Percentiles rank a stretch among this genome's conserved stretches.
Conservation (phyloP, 176 grass and related monocot genomes). For the Miscanthus lutarioriparius region DNA sequence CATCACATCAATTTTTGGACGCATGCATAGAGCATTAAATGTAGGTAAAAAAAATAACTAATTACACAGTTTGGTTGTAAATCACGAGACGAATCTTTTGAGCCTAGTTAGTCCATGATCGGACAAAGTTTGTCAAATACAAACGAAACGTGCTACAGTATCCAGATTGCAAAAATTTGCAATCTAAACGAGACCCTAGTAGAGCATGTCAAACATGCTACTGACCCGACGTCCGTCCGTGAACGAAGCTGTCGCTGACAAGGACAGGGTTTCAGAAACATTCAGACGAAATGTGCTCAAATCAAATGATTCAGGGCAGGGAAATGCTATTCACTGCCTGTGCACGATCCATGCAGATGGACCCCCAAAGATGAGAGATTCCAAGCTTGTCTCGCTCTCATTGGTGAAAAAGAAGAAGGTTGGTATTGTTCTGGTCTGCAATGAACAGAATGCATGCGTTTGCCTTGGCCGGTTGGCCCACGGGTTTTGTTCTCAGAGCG, state of each 20-base stretch:
- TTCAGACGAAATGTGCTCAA: constrained; percentile 1
- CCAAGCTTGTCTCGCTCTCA: background rate
- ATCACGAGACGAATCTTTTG: too few relatives aligned
- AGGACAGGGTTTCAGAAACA: background rate
- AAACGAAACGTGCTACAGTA: too few relatives aligned
- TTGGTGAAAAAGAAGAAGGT: background rate
- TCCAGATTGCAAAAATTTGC: too few relatives aligned
- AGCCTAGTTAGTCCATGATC: too few relatives aligned
- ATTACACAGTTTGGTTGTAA: too few relatives aligned
- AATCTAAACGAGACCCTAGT: too few relatives aligned
- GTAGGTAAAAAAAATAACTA: too few relatives aligned
- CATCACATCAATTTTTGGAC: too few relatives aligned
- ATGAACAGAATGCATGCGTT: background rate
- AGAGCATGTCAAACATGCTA: constrained; percentile 11
- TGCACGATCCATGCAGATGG: background rate
- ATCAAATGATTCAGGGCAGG: background rate
- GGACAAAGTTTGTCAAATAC: too few relatives aligned
- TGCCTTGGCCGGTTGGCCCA: background rate
- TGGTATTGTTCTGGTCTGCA: background rate
- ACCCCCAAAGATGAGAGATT: constrained; percentile 4
- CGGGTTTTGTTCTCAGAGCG: constrained; percentile 1
- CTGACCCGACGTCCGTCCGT: background rate
- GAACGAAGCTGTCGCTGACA: constrained; percentile 23
- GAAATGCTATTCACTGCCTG: constrained; percentile 3
- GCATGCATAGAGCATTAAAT: too few relatives aligned